phyloP scores from a whole-genome alignment of 495 filamentous ascomycete genomes.

The Glutinoglossum americanum region DNA sequence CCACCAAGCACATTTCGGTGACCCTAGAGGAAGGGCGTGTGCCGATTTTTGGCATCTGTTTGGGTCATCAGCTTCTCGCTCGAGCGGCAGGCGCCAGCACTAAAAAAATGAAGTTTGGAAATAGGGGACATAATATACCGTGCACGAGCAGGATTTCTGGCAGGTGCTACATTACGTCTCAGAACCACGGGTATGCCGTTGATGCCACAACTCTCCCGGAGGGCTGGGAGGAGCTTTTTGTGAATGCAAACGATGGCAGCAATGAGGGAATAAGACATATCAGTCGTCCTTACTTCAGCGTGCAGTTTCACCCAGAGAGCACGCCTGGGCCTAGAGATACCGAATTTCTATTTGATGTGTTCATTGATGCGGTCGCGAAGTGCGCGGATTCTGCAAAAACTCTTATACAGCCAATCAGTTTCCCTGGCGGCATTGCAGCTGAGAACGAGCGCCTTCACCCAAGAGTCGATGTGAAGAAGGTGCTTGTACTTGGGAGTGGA shows the following conservation, averaged over 20 bases:
- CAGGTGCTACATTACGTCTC: slow-evolving; percentile 93
- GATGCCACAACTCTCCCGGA: slow-evolving; percentile 51
- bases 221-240: slow-evolving; percentile 80
- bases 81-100: slow-evolving; percentile 77
- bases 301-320: slow-evolving; percentile 96
- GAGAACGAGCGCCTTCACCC: slow-evolving; percentile 60
- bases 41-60: slow-evolving; percentile 89
- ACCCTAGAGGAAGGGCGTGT: slow-evolving; percentile 53
- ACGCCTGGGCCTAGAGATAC: slow-evolving; percentile 92
- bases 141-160: slow-evolving; percentile 88
- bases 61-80: slow-evolving; percentile 87
- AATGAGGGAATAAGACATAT: slow-evolving; percentile 91
- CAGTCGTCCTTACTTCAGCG: slow-evolving; percentile 79
- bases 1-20: slow-evolving; percentile 50
- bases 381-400: slow-evolving; percentile 36
- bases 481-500: slow-evolving; percentile 79
- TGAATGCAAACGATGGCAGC: slow-evolving; percentile 94
- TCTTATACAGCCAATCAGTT: slow-evolving; percentile 47
- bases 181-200: slow-evolving; percentile 92
- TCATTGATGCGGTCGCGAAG: slow-evolving; percentile 61
- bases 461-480: slow-evolving; percentile 72
- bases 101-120: slow-evolving; percentile 94
- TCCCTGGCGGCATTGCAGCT: slow-evolving; percentile 61
- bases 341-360: slow-evolving; percentile 91
- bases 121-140: slow-evolving; percentile 95